Percentiles rank a stretch among this genome's conserved stretches.
Evolutionary conservation across 768 basidiomycete species (phyloP).

Genomic region (Pleurotus tuoliensis): DNA sequence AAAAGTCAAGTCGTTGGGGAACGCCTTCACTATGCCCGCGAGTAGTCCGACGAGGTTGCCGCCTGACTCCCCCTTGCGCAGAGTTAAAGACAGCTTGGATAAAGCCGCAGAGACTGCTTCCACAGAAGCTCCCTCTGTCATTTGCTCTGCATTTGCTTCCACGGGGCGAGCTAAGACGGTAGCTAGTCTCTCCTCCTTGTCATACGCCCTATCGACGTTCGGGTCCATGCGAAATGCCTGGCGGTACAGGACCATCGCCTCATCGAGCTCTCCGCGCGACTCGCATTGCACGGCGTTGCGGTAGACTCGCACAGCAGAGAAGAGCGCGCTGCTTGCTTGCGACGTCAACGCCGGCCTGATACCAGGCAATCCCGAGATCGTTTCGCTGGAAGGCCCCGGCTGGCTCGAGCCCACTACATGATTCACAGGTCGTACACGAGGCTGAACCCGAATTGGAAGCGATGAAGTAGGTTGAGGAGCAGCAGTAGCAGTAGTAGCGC

Average conservation of each 20-base stretch:
- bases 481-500: slow-evolving; percentile 5
- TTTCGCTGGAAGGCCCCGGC: slow-evolving; percentile 16
- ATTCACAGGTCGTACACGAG: neutral
- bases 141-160: slow-evolving; percentile 12
- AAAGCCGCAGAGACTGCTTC: slow-evolving; percentile 9
- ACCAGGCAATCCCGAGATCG: slow-evolving; percentile 13
- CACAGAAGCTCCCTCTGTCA: neutral
- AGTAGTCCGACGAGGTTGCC: slow-evolving; percentile 35
- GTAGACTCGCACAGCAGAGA: slow-evolving; percentile 63
- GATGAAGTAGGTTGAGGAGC: neutral
- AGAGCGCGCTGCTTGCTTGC: slow-evolving; percentile 18
- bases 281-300: slow-evolving; percentile 68
- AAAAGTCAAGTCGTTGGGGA: slow-evolving; percentile 52
- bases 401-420: neutral
- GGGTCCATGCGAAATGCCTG: slow-evolving; percentile 43
- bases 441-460: slow-evolving; percentile 3
- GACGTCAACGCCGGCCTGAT: slow-evolving; percentile 1
- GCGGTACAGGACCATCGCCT: slow-evolving; percentile 73
- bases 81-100: slow-evolving; percentile 18
- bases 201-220: slow-evolving; percentile 71
- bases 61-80: slow-evolving; percentile 15
- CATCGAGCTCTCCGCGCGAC: slow-evolving; percentile 68
- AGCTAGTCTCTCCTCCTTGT: slow-evolving; percentile 48
- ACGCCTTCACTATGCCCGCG: slow-evolving; percentile 44
- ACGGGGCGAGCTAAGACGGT: slow-evolving; percentile 26